phyloP scores from a whole-genome alignment of 1,284 basidiomycete genomes.

The Ganoderma boninense region DNA sequence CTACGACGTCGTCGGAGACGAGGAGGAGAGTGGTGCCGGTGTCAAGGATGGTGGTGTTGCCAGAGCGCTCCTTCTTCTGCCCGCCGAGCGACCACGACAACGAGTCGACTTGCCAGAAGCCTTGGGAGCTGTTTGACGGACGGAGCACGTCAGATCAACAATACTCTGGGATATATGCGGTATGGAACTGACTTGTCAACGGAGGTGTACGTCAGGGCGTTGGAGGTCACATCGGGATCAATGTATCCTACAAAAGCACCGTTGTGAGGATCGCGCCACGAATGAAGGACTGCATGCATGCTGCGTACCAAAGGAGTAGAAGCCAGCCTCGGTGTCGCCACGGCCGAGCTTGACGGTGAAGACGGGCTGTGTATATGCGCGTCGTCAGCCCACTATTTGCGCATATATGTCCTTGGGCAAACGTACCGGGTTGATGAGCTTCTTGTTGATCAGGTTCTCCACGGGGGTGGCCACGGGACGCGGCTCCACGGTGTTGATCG shows the following conservation, averaged over 20 bases:
- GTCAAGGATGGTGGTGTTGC: constrained; percentile 49
- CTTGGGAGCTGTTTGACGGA: constrained; percentile 37
- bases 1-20: constrained; percentile 43
- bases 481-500: constrained; percentile 47
- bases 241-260: constrained; percentile 36
- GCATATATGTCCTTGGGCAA: background rate
- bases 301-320: constrained; percentile 46
- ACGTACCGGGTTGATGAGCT: constrained; percentile 39
- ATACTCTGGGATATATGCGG: background rate
- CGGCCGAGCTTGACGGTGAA: constrained; percentile 46
- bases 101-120: constrained; percentile 47
- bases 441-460: constrained; percentile 47
- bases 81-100: constrained; percentile 40
- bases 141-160: background rate
- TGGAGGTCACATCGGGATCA: constrained; percentile 39
- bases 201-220: constrained; percentile 39
- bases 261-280: background rate
- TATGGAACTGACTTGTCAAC: constrained; percentile 39
- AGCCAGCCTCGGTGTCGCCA: constrained; percentile 40
- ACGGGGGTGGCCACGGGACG: constrained; percentile 45
- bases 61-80: constrained; percentile 33
- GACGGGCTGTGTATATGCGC: constrained; percentile 31
- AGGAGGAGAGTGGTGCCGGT: constrained; percentile 50
- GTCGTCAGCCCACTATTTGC: background rate
- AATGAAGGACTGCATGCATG: background rate